These are phyloP conservation scores for Aureobasidium sp. DNA, from an alignment of 2,329 filamentous ascomycete genomes.

Conservation along the genomic window DNA sequence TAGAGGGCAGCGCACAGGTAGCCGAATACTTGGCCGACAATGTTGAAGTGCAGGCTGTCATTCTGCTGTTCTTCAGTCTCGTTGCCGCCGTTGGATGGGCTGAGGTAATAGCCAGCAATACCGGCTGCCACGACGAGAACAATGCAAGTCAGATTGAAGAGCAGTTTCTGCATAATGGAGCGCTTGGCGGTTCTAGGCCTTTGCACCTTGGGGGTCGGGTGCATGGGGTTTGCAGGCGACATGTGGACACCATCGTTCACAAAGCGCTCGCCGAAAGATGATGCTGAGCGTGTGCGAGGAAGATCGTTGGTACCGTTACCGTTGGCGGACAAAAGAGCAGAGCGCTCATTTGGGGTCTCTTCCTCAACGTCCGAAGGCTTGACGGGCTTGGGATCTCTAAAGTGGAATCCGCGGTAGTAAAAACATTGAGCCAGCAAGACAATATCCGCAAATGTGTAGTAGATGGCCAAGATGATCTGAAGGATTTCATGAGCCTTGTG, in stretches of 20 bases:
- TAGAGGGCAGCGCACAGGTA: slow-evolving; percentile 88
- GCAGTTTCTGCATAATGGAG: slow-evolving; percentile 39
- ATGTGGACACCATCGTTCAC: slow-evolving; percentile 57
- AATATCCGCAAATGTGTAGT: slow-evolving; percentile 87
- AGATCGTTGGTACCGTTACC: slow-evolving; percentile 21
- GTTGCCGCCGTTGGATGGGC: slow-evolving; percentile 27
- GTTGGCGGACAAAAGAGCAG: slow-evolving; percentile 27
- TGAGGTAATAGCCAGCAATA: slow-evolving; percentile 77
- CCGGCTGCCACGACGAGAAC: slow-evolving; percentile 78
- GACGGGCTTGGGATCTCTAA: slow-evolving; percentile 59
- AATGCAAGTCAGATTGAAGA: slow-evolving; percentile 70
- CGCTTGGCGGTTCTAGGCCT: slow-evolving; percentile 29
- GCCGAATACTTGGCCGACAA: slow-evolving; percentile 82
- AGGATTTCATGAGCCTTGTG: slow-evolving; percentile 1
- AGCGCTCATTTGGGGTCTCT: slow-evolving; percentile 24
- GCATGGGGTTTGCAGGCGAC: slow-evolving; percentile 75
- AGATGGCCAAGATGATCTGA: slow-evolving; percentile 79
- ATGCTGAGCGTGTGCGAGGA: slow-evolving; percentile 20
- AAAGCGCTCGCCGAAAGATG: slow-evolving; percentile 40
- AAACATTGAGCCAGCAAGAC: slow-evolving; percentile 85
- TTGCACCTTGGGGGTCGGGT: slow-evolving; percentile 39
- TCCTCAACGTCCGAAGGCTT: slow-evolving; percentile 19
- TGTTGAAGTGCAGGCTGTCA: slow-evolving; percentile 56
- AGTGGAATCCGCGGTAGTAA: slow-evolving; percentile 83
- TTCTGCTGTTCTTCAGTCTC: slow-evolving; percentile 30